Base-by-base conservation (phyloP, 208 protist genomes). In the Acanthamoeba triangularis region DNA sequence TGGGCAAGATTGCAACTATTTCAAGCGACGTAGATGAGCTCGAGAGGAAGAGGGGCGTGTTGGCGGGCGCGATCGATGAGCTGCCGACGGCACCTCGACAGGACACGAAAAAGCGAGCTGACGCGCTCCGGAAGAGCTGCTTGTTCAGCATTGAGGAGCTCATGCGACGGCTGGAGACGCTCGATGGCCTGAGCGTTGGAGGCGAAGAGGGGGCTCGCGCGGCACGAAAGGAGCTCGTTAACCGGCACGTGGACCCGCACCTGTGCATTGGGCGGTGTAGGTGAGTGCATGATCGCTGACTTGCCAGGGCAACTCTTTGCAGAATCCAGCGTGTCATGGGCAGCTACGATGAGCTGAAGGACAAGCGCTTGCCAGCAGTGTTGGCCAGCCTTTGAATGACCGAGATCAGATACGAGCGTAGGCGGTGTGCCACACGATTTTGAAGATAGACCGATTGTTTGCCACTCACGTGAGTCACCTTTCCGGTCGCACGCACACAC, bases 221-320 rank as follows among this genome's bases (percentile, higher is more conserved):
- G 44, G 82, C 82, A 67, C 82, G 82, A 47, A 90, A 90, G 52
- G 54, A 90, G 82, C 82, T 90, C 49, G 82, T 90, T 6, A 67
- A 90, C 41, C 37, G 82, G 54, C 35, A 78, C 69, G 41, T 5
- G 41, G 4, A 78, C 69, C 18, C 54, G 2, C 54, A 14, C 14
- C 54, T 59, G 54, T 59, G 18, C 54, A 59, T 23, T 13, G 54
- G 54, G 18, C 1, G 2, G 54, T 59, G 54, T 54, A 44, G 1
- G 41, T 44, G 41, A 44, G 41, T 44, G 41, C 5, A 44, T 5
- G n/a, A n/a, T n/a, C n/a, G 54, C 54, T 20, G 2, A 20, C 54
- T 20, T 59, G 54, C 2, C 14, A 3, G 18, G 54, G 14, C 18
- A 59, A 59, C 11, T 20, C 11, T 14, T 20, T 37, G 30, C 72